These are phyloP conservation scores for Mrakia hoshinonis DNA, from an alignment of 768 basidiomycete species.

Conservation along the genomic window DNA sequence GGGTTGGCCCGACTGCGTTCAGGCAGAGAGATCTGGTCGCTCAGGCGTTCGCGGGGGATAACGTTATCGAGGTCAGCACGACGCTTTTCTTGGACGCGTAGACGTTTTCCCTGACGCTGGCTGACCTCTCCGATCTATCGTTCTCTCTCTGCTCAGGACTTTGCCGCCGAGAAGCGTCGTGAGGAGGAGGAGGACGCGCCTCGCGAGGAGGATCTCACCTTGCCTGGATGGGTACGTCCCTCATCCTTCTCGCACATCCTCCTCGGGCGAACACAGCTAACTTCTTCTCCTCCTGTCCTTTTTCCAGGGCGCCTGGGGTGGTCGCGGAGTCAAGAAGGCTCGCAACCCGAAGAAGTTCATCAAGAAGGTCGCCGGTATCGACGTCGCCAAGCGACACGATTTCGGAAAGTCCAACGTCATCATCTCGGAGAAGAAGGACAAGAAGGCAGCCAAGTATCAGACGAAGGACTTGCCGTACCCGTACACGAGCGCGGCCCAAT, in stretches of 20 bases:
- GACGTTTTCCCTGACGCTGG: background rate
- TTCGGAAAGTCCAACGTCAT: slow-evolving; percentile 78
- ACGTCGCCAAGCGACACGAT: slow-evolving; percentile 70
- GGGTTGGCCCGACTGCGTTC: slow-evolving; percentile 54
- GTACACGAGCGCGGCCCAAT: slow-evolving; percentile 87
- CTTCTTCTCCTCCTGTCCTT: background rate
- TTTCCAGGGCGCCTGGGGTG: slow-evolving; percentile 81
- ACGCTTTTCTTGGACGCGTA: background rate
- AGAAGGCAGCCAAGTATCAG: slow-evolving; percentile 80
- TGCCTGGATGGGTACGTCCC: slow-evolving; percentile 82
- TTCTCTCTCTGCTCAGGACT: slow-evolving; percentile 53
- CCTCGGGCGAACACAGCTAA: no score
- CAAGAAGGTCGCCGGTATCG: slow-evolving; percentile 73
- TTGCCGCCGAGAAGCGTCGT: slow-evolving; percentile 68
- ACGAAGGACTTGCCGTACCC: slow-evolving; percentile 89
- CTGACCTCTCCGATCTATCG: background rate
- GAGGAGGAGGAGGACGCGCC: slow-evolving; percentile 85
- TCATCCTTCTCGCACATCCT: background rate
- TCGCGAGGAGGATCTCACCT: slow-evolving; percentile 71
- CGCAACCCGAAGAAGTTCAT: slow-evolving; percentile 55
- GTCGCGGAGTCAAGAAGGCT: slow-evolving; percentile 52
- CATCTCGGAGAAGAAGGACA: slow-evolving; percentile 90
- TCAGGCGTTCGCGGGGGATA: slow-evolving; percentile 91
- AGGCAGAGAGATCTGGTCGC: slow-evolving; percentile 87
- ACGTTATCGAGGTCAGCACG: slow-evolving; percentile 70